A percentile compares a stretch with the other conserved stretches of the same genome.
Conservation (phyloP, 2,329 filamentous ascomycete species). For the Ascochyta rabiei region DNA sequence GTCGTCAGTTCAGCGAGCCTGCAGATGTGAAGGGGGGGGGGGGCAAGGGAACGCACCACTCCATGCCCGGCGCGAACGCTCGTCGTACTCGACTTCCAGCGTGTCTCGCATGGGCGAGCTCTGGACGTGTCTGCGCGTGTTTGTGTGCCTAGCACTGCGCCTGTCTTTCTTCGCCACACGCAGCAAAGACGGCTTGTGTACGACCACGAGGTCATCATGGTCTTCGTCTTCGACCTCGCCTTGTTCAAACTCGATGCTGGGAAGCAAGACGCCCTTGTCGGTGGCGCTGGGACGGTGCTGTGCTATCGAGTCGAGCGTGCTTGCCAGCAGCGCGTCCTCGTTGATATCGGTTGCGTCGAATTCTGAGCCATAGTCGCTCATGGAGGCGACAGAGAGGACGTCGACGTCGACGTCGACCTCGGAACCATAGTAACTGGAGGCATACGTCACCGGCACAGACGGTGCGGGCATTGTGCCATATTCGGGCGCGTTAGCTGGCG, state of each 20-base stretch:
- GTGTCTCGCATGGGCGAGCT: constrained; percentile 33
- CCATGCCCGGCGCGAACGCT: constrained; percentile 43
- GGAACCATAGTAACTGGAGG: constrained; percentile 65
- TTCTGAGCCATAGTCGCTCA: constrained; percentile 70
- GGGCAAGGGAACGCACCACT: constrained; percentile 33
- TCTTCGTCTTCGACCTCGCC: constrained; percentile 29
- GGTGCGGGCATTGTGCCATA: constrained; percentile 36
- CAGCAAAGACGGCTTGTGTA: constrained; percentile 33
- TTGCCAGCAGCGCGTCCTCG: constrained; percentile 19
- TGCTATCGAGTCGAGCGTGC: constrained; percentile 18
- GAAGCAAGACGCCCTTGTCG: constrained; percentile 18
- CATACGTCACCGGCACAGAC: constrained; percentile 16
- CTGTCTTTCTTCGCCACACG: constrained; percentile 22
- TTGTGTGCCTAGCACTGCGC: background rate
- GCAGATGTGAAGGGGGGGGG: background rate
- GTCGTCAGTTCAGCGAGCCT: constrained; percentile 41
- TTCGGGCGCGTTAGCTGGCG: constrained; percentile 4
- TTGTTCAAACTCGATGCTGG: constrained; percentile 32
- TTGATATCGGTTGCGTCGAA: constrained; percentile 49
- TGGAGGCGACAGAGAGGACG: constrained; percentile 46
- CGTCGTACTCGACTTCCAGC: constrained; percentile 53
- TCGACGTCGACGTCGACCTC: constrained; percentile 60
- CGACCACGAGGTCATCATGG: constrained; percentile 54
- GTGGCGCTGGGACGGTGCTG: background rate
- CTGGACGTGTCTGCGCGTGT: constrained; percentile 10